A percentile compares a stretch with the other conserved stretches of the same genome.
These are phyloP conservation scores for Phialemonium atrogriseum DNA, from an alignment of 2,329 filamentous ascomycete species.

Conservation along the genomic window DNA sequence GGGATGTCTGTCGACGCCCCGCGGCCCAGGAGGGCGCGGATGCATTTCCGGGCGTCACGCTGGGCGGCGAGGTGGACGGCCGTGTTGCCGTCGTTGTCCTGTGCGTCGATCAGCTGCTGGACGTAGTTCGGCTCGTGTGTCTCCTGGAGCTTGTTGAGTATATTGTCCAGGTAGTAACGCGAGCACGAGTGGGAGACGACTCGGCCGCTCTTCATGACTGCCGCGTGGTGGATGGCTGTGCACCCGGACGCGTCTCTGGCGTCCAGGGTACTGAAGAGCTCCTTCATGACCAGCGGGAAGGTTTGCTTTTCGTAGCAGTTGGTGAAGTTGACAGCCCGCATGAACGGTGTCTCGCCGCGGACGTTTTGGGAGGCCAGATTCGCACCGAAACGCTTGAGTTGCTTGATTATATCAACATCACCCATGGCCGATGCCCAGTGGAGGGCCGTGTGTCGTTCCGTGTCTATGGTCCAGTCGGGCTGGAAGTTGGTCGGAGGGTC, in stretches of 20 bases:
- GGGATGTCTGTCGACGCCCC: conserved; percentile 76
- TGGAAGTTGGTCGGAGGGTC: conserved; percentile 81
- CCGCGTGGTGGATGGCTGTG: conserved; percentile 91
- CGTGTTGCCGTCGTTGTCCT: conserved; percentile 84
- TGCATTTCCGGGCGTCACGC: conserved; percentile 80
- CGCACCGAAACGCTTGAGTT: conserved; percentile 75
- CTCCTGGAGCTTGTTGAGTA: conserved; percentile 80
- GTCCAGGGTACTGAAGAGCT: conserved; percentile 75
- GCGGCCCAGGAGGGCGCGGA: conserved; percentile 69
- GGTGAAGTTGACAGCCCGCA: conserved; percentile 90
- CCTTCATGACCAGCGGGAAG: conserved; percentile 75
- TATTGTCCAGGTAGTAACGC: conserved; percentile 85
- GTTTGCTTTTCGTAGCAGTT: conserved; percentile 94
- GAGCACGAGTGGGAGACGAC: conserved; percentile 79
- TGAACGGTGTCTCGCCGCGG: conserved; percentile 80
- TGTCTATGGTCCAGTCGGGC: conserved; percentile 86
- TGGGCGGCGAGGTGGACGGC: conserved; percentile 69
- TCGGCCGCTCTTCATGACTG: conserved; percentile 76
- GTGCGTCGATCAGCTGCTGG: conserved; percentile 68
- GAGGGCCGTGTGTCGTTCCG: conserved; percentile 83
- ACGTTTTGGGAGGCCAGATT: conserved; percentile 62
- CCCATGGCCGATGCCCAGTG: conserved; percentile 99
- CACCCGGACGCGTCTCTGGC: conserved; percentile 71
- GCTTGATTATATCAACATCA: conserved; percentile 82
- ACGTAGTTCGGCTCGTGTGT: conserved; percentile 68